phyloP scores from a whole-genome alignment of 371 early-diverging fungal species.

The Catenaria anguillulae region DNA sequence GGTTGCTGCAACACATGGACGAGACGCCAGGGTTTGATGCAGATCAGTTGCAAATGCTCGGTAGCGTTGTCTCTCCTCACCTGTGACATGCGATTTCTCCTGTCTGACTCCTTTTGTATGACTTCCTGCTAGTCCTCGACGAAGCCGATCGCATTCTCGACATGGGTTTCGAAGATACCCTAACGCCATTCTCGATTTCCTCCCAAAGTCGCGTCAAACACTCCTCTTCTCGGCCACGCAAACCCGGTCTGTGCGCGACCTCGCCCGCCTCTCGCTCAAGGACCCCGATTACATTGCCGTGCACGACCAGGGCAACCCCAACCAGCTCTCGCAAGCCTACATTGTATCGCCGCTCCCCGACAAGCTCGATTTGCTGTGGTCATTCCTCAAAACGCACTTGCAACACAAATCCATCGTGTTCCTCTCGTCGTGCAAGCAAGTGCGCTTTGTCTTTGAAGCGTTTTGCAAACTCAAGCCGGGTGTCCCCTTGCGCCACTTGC shows the following conservation, averaged over 20 bases:
- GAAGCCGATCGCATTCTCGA: conserved; percentile 96
- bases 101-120: background rate
- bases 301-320: conserved; percentile 72
- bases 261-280: conserved; percentile 71
- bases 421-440: conserved; percentile 78
- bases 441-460: conserved; percentile 80
- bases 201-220: conserved; percentile 77
- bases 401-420: conserved; percentile 73
- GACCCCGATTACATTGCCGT: conserved; percentile 91
- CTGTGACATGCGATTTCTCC: background rate
- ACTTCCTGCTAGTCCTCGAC: conserved; percentile 64
- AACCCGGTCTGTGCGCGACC: conserved; percentile 83
- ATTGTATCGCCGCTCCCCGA: conserved; percentile 59
- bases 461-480: conserved; percentile 92
- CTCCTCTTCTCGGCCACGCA: conserved; percentile 93
- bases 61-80: conserved; percentile 17
- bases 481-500: conserved; percentile 71
- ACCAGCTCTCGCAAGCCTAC: conserved; percentile 65
- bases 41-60: conserved; percentile 63
- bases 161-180: conserved; percentile 84
- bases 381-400: conserved; percentile 81
- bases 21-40: conserved; percentile 81
- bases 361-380: conserved; percentile 82
- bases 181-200: conserved; percentile 88
- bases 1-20: conserved; percentile 95